Base-by-base conservation (phyloP, 2,329 filamentous ascomycete species). In the Sordariomycetes sp. region DNA sequence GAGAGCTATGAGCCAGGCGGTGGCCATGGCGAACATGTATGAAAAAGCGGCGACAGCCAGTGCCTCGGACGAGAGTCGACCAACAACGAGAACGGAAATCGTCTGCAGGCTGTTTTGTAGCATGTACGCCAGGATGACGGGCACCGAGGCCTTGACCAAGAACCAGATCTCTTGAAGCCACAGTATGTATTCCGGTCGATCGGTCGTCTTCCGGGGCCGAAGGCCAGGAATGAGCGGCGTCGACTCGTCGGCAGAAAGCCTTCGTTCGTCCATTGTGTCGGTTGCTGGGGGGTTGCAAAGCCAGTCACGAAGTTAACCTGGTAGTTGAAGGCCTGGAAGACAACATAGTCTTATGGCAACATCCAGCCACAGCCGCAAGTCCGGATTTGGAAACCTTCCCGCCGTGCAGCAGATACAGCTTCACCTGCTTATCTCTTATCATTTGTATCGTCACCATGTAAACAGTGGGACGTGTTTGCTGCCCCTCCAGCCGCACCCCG, bases 11-110 rank as follows among this genome's bases (percentile, higher is more conserved):
- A 94, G 70, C 86, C 86, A 93, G 0, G 79, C 86, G 1, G 85
- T 86, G 16, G 82, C 79, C 82, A 90, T 87, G 35, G 86, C 86
- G 46, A 94, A 94, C 86, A 94, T 94, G 63, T 92, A 90, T 3
- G 82, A 84, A 49, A 94, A 94, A 1, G 86, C 86, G 2, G 85
- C 81, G 0, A 82, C 84, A 1, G 86, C 84, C 6, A 94, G 63
- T 2, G 86, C 78, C 54, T 92, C 82, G 1, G 86, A 80, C 0
- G 82, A 88, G 1, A 86, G 63, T 3, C 84, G 77, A 8, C 86
- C 86, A 4, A 86, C 85, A 24, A 94, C 79, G 30, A 94, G 62
- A 5, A 94, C 83, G 0, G 85, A 92, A 2, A 83, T 53, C 0
- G 86, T 93, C 51, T 94, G 86, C 0, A 94, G 63, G 5, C 82